A percentile compares a stretch with the other conserved stretches of the same genome.
phyloP scores from a whole-genome alignment of 2,329 filamentous ascomycete species.

The Talaromyces albobiverticillius region DNA sequence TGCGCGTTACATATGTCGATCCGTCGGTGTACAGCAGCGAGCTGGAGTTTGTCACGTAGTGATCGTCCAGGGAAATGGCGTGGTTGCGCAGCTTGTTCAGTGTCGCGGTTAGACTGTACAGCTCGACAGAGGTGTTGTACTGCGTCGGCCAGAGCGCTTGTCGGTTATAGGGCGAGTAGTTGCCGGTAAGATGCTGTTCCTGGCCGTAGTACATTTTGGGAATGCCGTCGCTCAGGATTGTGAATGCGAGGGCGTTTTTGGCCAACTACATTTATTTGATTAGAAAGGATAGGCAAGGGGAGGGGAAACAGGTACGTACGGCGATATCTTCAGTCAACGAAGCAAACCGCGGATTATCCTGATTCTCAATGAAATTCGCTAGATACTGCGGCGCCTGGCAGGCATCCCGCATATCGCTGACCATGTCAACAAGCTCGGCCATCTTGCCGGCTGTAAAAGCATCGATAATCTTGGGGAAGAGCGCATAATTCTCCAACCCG shows the following conservation, averaged over 20 bases:
- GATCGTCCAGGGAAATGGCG: slow-evolving; percentile 31
- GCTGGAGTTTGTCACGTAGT: slow-evolving; percentile 37
- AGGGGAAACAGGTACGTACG: slow-evolving; percentile 13
- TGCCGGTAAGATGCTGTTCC: slow-evolving; percentile 56
- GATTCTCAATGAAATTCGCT: slow-evolving; percentile 57
- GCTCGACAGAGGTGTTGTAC: slow-evolving; percentile 43
- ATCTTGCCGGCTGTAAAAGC: slow-evolving; percentile 25
- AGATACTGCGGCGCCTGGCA: slow-evolving; percentile 42
- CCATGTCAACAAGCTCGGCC: slow-evolving; percentile 19
- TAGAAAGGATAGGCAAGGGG: not conserved
- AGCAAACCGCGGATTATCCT: slow-evolving; percentile 55
- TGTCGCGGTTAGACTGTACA: slow-evolving; percentile 45
- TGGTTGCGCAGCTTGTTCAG: slow-evolving; percentile 49
- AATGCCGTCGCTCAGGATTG: slow-evolving; percentile 55
- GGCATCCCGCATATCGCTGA: slow-evolving; percentile 17
- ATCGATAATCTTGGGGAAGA: slow-evolving; percentile 24
- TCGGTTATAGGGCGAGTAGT: slow-evolving; percentile 45
- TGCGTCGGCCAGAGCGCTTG: slow-evolving; percentile 54
- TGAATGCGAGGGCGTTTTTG: slow-evolving; percentile 59
- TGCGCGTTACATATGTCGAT: slow-evolving; percentile 40
- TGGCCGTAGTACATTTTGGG: slow-evolving; percentile 63
- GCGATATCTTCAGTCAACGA: slow-evolving; percentile 50
- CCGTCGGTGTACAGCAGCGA: slow-evolving; percentile 37
- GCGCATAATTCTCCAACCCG: slow-evolving; percentile 43
- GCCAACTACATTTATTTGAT: slow-evolving; percentile 36